Conservation (phyloP, 1,284 basidiomycete genomes). For the Cutaneotrichosporon cutaneum region DNA sequence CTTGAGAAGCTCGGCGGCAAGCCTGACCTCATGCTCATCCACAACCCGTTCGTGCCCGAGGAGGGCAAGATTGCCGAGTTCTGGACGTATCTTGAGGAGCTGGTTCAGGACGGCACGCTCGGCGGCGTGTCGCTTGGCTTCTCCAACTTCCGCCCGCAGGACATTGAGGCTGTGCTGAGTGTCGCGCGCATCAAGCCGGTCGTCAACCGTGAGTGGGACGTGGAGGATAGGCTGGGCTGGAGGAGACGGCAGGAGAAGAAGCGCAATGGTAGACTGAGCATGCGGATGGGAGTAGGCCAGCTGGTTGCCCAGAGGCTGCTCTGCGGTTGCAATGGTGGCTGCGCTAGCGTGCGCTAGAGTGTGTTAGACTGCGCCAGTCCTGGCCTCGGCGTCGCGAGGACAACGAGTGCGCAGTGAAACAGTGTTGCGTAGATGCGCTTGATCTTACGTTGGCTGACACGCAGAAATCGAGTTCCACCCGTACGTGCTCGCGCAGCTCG, state of each 20-base stretch:
- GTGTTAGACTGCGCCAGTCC: background rate
- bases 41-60: slow-evolving; percentile 37
- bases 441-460: slow-evolving; percentile 8
- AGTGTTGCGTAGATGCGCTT: too few species aligned
- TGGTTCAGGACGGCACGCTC: slow-evolving; percentile 59
- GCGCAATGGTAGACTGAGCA: too few species aligned
- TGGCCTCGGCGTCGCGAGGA: background rate
- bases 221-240: too few species aligned
- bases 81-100: slow-evolving; percentile 44
- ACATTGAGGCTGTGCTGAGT: slow-evolving; percentile 40
- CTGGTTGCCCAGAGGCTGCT: too few species aligned
- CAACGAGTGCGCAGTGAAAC: too few species aligned
- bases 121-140: slow-evolving; percentile 56
- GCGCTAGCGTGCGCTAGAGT: too few species aligned
- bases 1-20: slow-evolving; percentile 30
- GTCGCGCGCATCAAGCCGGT: slow-evolving; percentile 64
- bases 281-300: background rate
- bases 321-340: too few species aligned
- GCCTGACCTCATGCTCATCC: slow-evolving; percentile 43
- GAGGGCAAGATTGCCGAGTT: slow-evolving; percentile 32
- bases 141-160: slow-evolving; percentile 47
- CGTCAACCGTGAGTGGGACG: slow-evolving; percentile 60
- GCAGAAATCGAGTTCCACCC: slow-evolving; percentile 70
- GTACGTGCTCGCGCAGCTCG: slow-evolving; percentile 64
- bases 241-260: too few species aligned